Percentiles rank a stretch among this genome's conserved stretches.
Conservation (phyloP, 2,329 filamentous ascomycete species). For the Xylaria sp. region DNA sequence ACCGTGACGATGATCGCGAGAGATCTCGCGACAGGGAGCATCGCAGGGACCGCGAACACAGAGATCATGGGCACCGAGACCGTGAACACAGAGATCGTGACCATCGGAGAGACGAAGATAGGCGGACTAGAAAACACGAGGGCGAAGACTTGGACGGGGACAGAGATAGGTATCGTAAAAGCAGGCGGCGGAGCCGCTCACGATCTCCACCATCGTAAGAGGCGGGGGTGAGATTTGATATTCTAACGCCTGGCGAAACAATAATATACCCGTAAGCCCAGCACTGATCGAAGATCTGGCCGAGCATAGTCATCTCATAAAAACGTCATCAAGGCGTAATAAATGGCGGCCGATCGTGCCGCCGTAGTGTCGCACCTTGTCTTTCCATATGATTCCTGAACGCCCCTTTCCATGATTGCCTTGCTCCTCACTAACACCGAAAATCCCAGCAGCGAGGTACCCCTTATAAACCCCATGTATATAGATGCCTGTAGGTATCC, state of each 20-base stretch:
- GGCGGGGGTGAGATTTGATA: conserved; percentile 14
- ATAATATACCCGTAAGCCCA: conserved; percentile 18
- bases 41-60: conserved; percentile 22
- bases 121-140: conserved; percentile 11
- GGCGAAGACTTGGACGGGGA: conserved; percentile 24
- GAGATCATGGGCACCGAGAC: conserved; percentile 20
- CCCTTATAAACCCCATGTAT: conserved; percentile 5
- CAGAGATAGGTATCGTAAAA: conserved; percentile 26
- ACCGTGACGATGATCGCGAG: conserved; percentile 29
- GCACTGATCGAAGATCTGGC: conserved; percentile 6
- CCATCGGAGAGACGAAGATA: conserved; percentile 14
- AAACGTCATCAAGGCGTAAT: neutral
- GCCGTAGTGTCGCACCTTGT: conserved; percentile 5
- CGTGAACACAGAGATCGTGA: conserved; percentile 22
- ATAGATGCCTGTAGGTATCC: conserved; percentile 1
- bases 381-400: conserved; percentile 11
- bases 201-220: conserved; percentile 37
- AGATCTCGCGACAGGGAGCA: conserved; percentile 22
- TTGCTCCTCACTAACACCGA: conserved; percentile 18
- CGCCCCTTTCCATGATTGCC: conserved; percentile 17
- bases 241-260: conserved; percentile 14
- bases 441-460: conserved; percentile 8
- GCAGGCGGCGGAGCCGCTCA: conserved; percentile 38
- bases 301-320: conserved; percentile 3
- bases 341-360: conserved; percentile 7